Base-by-base conservation (phyloP, 257 asterid genomes). In the Fraxinus pennsylvanica region DNA sequence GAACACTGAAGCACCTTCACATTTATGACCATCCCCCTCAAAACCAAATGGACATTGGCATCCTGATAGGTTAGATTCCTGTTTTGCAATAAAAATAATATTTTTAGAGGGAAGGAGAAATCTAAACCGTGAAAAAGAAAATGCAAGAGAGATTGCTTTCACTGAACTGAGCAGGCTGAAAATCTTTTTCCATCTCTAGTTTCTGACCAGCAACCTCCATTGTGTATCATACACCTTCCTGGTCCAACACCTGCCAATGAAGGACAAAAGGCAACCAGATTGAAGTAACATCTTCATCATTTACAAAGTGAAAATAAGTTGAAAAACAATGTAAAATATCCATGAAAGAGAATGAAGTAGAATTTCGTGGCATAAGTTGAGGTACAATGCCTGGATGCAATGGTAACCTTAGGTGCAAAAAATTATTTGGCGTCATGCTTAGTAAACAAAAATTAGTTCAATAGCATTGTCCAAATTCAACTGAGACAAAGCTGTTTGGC, bases 151-250 rank as follows among this genome's bases (percentile, higher is more conserved):
- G 35, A 15, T 5, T 15, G 75, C 2, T 27, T 57, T 79, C 74
- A 88, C 91, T 81, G 75, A 85, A 93, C 98, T 82, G 77, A 73
- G 91, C 99, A 94, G 41, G 97, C 97, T 25, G 99, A 94, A 71
- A 86, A 87, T 79, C 68, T 86, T 35, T 22, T 71, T 52, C 97
- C 94, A 13, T 91, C 80, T 82, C 29, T 86, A 67, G 86, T 75
- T 19, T 85, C 91, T 5, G 94, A 84, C 99, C 99, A 94, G 87
- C 97, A 92, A 17, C 94, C 97, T 68, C 99, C 99, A 19, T 91
- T 81, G 79, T 92, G 83, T 27, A 89, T 71, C 14, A 81, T 76
- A 83, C 99, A 94, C 87, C 99, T 89, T 84, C 99, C 97, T 4
- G 96, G 93, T 74, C 99, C 99, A 70, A 92, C 82, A 72, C 92